Evolutionary conservation across 1,284 basidiomycete genomes (phyloP).

Genomic region (Ganoderma multipileum): DNA sequence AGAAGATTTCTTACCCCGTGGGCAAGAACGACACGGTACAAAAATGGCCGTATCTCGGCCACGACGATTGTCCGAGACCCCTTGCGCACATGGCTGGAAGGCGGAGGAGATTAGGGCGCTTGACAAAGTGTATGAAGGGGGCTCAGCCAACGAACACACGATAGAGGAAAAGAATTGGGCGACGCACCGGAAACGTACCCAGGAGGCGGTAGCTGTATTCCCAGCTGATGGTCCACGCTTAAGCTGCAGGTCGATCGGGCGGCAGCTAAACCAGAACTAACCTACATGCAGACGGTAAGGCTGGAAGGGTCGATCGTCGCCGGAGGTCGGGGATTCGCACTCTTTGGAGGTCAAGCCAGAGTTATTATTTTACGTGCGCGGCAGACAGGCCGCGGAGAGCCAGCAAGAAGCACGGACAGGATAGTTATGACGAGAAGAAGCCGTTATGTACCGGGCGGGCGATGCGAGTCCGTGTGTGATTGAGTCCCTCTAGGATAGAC

Average conservation of each 20-base stretch:
- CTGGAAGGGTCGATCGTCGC: neutral
- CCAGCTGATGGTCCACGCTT: conserved; percentile 1
- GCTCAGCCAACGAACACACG: neutral
- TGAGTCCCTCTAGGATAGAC: conserved; percentile 9
- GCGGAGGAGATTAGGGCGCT: no score
- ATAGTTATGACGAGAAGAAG: neutral
- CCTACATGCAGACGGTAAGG: neutral
- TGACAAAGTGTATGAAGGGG: neutral
- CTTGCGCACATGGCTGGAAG: neutral
- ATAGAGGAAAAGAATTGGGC: neutral
- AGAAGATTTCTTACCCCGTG: neutral
- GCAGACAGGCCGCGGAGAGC: neutral
- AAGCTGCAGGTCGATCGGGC: neutral
- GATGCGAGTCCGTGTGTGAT: conserved; percentile 10
- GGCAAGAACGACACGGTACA: neutral
- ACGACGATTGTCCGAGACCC: neutral
- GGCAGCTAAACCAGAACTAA: neutral
- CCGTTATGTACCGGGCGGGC: conserved; percentile 6
- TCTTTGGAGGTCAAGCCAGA: neutral
- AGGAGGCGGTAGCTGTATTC: no score
- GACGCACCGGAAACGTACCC: neutral
- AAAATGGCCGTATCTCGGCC: neutral
- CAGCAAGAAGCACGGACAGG: neutral
- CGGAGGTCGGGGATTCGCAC: neutral
- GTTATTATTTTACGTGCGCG: neutral